Evolutionary conservation across 2,329 filamentous ascomycete species (phyloP).

Genomic region (Onygenales sp.): DNA sequence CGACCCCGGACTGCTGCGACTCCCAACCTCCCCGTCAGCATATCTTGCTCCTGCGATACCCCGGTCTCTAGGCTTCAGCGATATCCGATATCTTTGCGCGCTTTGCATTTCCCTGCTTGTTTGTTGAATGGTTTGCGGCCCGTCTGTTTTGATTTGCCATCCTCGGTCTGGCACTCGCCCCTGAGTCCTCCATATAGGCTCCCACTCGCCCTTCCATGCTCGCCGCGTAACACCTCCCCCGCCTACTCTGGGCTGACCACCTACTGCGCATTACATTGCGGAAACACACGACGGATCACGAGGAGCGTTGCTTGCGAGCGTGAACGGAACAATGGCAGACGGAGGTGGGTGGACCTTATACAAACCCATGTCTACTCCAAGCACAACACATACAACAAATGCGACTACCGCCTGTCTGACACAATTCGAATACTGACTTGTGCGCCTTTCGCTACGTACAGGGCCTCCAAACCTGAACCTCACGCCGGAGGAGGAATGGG

Average conservation of each 20-base stretch:
- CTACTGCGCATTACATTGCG: too few species aligned
- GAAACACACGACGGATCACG: too few species aligned
- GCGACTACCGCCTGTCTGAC: not conserved
- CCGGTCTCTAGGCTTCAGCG: not conserved
- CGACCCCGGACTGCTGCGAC: not conserved
- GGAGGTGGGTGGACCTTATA: not conserved
- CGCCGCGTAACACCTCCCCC: not conserved
- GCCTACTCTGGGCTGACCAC: not conserved
- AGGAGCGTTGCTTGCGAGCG: not conserved
- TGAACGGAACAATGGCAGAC: constrained; percentile 1
- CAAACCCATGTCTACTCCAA: not conserved
- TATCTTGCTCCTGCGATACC: not conserved
- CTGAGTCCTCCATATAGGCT: too few species aligned
- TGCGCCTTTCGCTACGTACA: constrained; percentile 5
- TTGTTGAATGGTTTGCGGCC: too few species aligned
- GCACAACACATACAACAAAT: not conserved
- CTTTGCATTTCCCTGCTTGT: not conserved
- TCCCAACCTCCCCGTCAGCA: not conserved
- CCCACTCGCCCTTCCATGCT: not conserved
- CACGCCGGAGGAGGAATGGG: constrained; percentile 81
- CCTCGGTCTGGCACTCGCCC: too few species aligned
- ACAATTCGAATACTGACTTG: not conserved
- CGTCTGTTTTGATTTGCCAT: too few species aligned
- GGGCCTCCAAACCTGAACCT: constrained; percentile 66
- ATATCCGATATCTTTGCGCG: not conserved